Base-by-base conservation (phyloP, 2,329 filamentous ascomycete species). In the Alternaria panax region DNA sequence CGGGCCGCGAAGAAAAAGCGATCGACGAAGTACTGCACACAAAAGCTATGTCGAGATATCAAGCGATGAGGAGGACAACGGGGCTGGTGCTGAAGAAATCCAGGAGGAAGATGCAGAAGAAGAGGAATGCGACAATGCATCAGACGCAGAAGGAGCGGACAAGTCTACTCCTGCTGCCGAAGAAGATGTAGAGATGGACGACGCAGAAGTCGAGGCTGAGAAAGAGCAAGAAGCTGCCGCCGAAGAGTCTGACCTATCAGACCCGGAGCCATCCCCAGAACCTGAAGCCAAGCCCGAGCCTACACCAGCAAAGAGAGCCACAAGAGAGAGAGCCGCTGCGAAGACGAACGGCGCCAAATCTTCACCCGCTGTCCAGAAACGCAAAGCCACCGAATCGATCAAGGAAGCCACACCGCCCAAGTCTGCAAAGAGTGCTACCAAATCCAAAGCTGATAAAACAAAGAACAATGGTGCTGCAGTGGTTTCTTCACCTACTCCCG, bases 41-140 rank as follows among this genome's bases (percentile, higher is more conserved):
- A 81, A 80, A 65, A 84, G 78, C 65, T 84, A 84, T 58, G 74
- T 78, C 3, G 82, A 83, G 53, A 63, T 78, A 18, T 79, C 76
- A 34, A 79, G 77, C 52, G 79, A 79, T 42, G 80, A 81, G 25
- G 78, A 80, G 27, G 80, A 78, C 27, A 74, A 69, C 51, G 67
- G 67, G 45, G 73, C 63, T 27, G 70, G 66, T 22, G 78, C 70
- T 25, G 62, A 69, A 34, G 63, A 72, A 25, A 64, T 46, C 4
- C 67, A 67, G 42, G 65, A 63, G 20, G 63, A 64, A 7, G 63
- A 60, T n/a, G n/a, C n/a, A n/a, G 66, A 63, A 6, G 65, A 63
- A 51, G 64, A 69, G 25, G 28, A 16, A 20, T 63, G 71, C 27
- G 64, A 40, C 4, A 66, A 66, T 41, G 64, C 60, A 22, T 63